Percentiles rank a stretch among this genome's conserved stretches.
Conservation (phyloP, 257 asterid genomes). For the Handroanthus guayacan region DNA sequence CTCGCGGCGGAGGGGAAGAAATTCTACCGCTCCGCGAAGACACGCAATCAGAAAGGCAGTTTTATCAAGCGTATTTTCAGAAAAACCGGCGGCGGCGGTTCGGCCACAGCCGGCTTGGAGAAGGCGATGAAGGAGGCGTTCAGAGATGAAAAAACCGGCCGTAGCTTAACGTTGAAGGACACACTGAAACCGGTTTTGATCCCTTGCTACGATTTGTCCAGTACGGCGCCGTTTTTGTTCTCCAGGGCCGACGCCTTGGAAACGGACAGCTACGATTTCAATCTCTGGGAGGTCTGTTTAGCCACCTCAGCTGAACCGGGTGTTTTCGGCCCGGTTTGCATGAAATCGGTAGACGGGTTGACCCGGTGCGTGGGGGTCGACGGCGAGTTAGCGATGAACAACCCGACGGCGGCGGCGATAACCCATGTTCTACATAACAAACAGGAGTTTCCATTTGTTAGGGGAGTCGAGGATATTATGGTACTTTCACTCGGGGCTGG, state of each 20-base stretch:
- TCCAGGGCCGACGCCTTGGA: slow-evolving; percentile 95
- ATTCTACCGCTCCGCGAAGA: slow-evolving; percentile 47
- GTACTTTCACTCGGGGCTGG: slow-evolving; percentile 97
- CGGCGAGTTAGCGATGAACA: slow-evolving; percentile 89
- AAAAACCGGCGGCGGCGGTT: slow-evolving; percentile 36
- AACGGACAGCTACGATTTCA: slow-evolving; percentile 88
- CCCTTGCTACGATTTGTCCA: slow-evolving; percentile 86
- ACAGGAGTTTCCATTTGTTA: slow-evolving; percentile 91
- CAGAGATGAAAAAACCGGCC: slow-evolving; percentile 59
- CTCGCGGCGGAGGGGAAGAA: slow-evolving; percentile 67
- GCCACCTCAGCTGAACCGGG: slow-evolving; percentile 97
- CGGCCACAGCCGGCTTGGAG: slow-evolving; percentile 54
- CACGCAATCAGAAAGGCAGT: slow-evolving; percentile 37
- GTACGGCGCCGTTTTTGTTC: slow-evolving; percentile 90
- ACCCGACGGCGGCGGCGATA: slow-evolving; percentile 95
- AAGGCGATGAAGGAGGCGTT: slow-evolving; percentile 83
- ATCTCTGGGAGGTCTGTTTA: slow-evolving; percentile 96
- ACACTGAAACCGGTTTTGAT: slow-evolving; percentile 88
- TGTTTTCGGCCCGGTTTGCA: slow-evolving; percentile 66
- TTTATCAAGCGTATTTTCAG: slow-evolving; percentile 57
- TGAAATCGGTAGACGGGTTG: slow-evolving; percentile 78
- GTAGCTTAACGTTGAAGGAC: slow-evolving; percentile 72
- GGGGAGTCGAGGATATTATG: slow-evolving; percentile 95
- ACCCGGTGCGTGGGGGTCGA: slow-evolving; percentile 84
- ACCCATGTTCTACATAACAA: slow-evolving; percentile 97